Conservation (phyloP, 768 basidiomycete species). For the Neoboletus magnificus region DNA sequence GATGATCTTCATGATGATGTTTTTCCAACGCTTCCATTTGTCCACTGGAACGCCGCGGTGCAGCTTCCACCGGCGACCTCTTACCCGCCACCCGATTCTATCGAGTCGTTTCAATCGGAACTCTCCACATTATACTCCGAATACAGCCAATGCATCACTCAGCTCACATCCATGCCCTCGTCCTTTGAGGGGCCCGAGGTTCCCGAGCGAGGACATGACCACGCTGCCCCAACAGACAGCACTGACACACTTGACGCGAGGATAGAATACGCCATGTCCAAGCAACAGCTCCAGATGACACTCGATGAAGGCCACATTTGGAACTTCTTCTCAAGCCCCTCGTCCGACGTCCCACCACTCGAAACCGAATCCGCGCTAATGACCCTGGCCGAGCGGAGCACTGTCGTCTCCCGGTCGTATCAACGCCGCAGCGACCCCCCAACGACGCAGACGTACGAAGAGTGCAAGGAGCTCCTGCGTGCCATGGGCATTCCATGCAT, state of each 20-base stretch:
- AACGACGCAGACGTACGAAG: constrained; percentile 59
- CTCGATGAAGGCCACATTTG: constrained; percentile 62
- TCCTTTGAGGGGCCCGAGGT: constrained; percentile 17
- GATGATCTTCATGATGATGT: constrained; percentile 19
- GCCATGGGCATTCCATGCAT: constrained; percentile 86
- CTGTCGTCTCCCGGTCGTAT: constrained; percentile 61
- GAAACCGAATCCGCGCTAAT: constrained; percentile 25
- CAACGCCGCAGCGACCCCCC: constrained; percentile 60
- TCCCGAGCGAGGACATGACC: constrained; percentile 3
- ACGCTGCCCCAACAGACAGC: neutral
- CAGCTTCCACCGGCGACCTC: constrained; percentile 6
- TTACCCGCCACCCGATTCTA: constrained; percentile 5
- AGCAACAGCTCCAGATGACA: constrained; percentile 56
- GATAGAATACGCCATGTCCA: constrained; percentile 53
- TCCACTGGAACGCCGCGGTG: constrained; percentile 24
- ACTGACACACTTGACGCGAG: constrained; percentile 34
- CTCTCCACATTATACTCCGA: constrained; percentile 49
- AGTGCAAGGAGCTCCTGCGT: constrained; percentile 62
- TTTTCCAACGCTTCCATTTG: constrained; percentile 18
- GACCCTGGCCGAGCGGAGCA: constrained; percentile 49
- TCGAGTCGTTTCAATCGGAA: constrained; percentile 33
- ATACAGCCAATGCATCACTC: constrained; percentile 46
- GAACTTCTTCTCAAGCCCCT: constrained; percentile 37
- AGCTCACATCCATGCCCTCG: constrained; percentile 41
- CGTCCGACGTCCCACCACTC: constrained; percentile 8